Evolutionary conservation across 768 basidiomycete species (phyloP), one percentile per base, ranked within the genome.

Genomic region (Trametes villosa): DNA sequence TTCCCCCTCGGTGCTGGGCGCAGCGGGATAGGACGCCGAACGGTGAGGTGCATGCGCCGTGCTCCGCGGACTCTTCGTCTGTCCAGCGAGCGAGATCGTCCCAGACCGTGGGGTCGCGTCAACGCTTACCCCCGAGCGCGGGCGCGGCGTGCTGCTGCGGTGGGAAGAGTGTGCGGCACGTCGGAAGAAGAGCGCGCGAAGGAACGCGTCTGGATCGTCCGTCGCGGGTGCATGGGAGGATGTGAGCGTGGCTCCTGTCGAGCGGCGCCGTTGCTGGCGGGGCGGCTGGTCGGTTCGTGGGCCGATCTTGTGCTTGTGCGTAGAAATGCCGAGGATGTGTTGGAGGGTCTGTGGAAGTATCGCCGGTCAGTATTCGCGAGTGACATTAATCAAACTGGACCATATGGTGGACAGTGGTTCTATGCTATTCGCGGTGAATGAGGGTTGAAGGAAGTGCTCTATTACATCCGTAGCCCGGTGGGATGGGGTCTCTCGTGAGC

Each of bases 271-370:
- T n/a, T n/a, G 33, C 11, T 58, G 44, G 68, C 57, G 79, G 75
- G 48, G 63, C 65, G 26, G 63, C 68, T 27, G 63, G 71, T 22
- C 66, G 62, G 48, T 59, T 63, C 24, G 52, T 8, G 65, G 56
- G 29, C 77, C 74, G 58, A 85, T 76, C 70, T 81, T 87, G 58
- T 85, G 67, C 69, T 80, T 86, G 60, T 87, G 86, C 0, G 84
- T 80, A 22, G 79, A 68, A 53, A 83, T 74, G 26, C 86, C 84
- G 69, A 91, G 88, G 15, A 90, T 70, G 22, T 79, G 78, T 36
- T 81, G 77, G 29, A 91, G 72, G 15, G 81, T 84, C 89, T 91
- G 69, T 50, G 46, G 68, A 48, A 12, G 44, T 9, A 11, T 17
- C 11, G 11, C 26, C 40, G 46, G 54, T 51, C 50, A 38, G 50